phyloP scores from a whole-genome alignment of 1,284 basidiomycete genomes.

The Caloboletus firmus region DNA sequence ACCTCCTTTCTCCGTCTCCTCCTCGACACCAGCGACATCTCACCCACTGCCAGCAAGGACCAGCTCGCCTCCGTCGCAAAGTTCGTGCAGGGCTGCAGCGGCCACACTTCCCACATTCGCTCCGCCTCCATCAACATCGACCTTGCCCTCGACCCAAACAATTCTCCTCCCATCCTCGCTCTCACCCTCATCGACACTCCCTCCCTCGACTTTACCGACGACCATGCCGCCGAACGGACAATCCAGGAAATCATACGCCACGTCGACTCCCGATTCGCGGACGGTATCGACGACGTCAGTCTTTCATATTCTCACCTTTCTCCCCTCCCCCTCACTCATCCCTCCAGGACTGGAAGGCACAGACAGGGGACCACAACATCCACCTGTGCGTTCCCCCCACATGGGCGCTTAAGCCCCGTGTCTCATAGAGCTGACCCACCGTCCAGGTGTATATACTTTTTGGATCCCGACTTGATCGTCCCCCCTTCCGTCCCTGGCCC shows the following conservation, averaged over 20 bases:
- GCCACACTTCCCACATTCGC: constrained; percentile 67
- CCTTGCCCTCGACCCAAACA: constrained; percentile 48
- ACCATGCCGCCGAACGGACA: constrained; percentile 54
- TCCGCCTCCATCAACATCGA: constrained; percentile 66
- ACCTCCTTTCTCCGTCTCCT: constrained; percentile 77
- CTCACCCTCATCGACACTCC: constrained; percentile 79
- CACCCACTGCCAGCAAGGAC: constrained; percentile 56
- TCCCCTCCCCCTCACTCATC: constrained; percentile 6
- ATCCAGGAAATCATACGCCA: constrained; percentile 63
- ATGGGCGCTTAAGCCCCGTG: constrained; percentile 22
- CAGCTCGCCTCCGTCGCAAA: constrained; percentile 73
- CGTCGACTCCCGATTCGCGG: constrained; percentile 64
- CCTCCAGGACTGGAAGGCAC: constrained; percentile 62
- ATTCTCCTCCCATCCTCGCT: constrained; percentile 47
- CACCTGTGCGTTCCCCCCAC: constrained; percentile 64
- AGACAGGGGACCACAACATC: constrained; percentile 68
- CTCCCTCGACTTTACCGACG: constrained; percentile 67
- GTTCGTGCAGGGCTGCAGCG: constrained; percentile 70
- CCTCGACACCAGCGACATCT: constrained; percentile 69
- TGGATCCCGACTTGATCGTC: constrained; percentile 73
- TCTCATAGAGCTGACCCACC: constrained; percentile 25
- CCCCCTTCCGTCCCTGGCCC: constrained; percentile 63
- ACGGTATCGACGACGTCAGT: constrained; percentile 70
- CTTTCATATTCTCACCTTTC: constrained; percentile 20
- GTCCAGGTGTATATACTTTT: constrained; percentile 73